Base-by-base conservation (phyloP, 1,284 basidiomycete genomes). In the Puccinia horiana region DNA sequence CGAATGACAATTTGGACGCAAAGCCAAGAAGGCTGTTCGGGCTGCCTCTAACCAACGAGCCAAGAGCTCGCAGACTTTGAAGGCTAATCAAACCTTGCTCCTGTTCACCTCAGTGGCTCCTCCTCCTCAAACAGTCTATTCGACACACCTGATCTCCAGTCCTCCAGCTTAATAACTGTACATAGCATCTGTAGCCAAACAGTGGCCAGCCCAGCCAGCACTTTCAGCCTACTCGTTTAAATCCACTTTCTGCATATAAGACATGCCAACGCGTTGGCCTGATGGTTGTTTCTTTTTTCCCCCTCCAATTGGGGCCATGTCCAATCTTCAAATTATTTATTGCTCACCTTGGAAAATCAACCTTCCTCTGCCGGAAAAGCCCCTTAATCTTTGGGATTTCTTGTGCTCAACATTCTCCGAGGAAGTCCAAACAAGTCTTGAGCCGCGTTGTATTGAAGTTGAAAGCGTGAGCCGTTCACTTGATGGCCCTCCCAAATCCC, bases 11-110 rank as follows among this genome's bases (percentile, higher is more conserved):
- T 35, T 35, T 65, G 5, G 72, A 74, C 20, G 44, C 72, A 74
- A 74, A 74, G 72, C 72, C 32, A 74, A 74, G 35, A 74, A 74
- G 35, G 72, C 72, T 14, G 5, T 74, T 14, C 72, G 72, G 20
- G 14, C 26, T 47, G 40, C 69, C 16, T 47, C 69, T 23, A 70
- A 42, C 69, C 47, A 26, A 52, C 69, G 42, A 11, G 2, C 69
- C 12, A 29, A 70, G 11, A 44, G 35, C 20, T 5, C 47, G 35
- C 40, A 26, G 6, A 12, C 69, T 70, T 70, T 26, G 9, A 70
- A 70, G 26, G 1, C 42, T 42, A 47, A 47, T 1, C 37, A 40
- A 8, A 8, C 35, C 4, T 35, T 16, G 0, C 18, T n/a, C 9
- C 35, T 4, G 35, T 35, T 35, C 29, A 26, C 26, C 58, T 14